Conservation (phyloP, 1,284 basidiomycete genomes). For the Tilletia setariae region DNA sequence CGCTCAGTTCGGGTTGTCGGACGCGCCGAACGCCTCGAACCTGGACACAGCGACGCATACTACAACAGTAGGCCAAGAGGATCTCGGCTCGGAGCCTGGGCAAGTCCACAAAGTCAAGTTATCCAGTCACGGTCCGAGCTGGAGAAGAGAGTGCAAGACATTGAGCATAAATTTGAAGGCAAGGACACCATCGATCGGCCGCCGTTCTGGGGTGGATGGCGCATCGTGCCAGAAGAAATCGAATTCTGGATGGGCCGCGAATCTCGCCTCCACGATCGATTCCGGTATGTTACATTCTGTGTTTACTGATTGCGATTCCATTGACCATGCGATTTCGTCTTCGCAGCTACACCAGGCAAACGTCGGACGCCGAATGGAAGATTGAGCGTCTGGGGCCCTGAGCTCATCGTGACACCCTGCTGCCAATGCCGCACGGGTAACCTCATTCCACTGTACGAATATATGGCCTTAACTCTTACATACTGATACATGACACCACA, state of each 20-base stretch:
- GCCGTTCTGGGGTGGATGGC: constrained; percentile 94
- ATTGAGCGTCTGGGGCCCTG: constrained; percentile 41
- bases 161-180: constrained; percentile 63
- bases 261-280: constrained; percentile 50
- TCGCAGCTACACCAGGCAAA: constrained; percentile 35
- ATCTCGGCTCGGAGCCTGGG: constrained; percentile 85
- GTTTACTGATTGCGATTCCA: neutral
- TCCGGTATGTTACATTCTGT: constrained; percentile 28
- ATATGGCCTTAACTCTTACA: no score
- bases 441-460: no score
- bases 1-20: constrained; percentile 82
- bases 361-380: constrained; percentile 32
- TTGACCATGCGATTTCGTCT: neutral
- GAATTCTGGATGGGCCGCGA: constrained; percentile 52
- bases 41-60: constrained; percentile 75
- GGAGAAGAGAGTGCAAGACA: constrained; percentile 63
- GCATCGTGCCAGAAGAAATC: constrained; percentile 80
- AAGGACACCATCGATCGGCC: constrained; percentile 44
- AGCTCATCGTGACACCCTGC: neutral
- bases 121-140: constrained; percentile 69
- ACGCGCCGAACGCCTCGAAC: constrained; percentile 70
- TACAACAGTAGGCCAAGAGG: constrained; percentile 79
- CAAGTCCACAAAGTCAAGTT: constrained; percentile 76
- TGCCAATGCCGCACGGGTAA: no score
- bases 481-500: no score